These are phyloP conservation scores for Lagenidium giganteum DNA, from an alignment of 352 stramenopile genomes.

Conservation along the genomic window DNA sequence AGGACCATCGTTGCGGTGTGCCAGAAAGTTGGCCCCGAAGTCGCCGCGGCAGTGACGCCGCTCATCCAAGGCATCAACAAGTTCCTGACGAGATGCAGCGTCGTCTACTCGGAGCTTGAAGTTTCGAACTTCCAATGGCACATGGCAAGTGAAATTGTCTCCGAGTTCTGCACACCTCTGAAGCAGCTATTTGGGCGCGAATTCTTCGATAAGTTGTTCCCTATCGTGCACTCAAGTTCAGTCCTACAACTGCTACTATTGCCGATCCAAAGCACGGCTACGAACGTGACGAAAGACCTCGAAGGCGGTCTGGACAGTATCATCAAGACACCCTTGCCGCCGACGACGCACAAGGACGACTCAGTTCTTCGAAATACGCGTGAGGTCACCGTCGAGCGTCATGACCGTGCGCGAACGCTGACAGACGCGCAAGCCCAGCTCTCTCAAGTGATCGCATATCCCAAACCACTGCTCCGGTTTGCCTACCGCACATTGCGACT, in stretches of 20 bases:
- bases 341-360: too few species aligned
- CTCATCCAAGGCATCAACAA: conserved; percentile 47
- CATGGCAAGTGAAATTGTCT: conserved; percentile 66
- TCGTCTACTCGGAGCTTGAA: conserved; percentile 69
- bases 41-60: conserved; percentile 23
- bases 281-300: conserved; percentile 2
- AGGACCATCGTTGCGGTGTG: conserved; percentile 57
- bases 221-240: conserved; percentile 47
- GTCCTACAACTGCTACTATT: conserved; percentile 65
- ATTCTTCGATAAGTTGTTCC: conserved; percentile 44
- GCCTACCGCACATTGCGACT: conserved; percentile 50
- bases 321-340: too few species aligned
- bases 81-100: conserved; percentile 61
- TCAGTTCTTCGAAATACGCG: conserved; percentile 3
- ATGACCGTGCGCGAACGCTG: neutral
- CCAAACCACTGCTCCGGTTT: conserved; percentile 45
- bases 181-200: conserved; percentile 45
- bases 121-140: conserved; percentile 78
- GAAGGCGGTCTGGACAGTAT: too few species aligned
- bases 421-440: too few species aligned
- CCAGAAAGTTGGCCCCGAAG: conserved; percentile 50
- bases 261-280: conserved; percentile 26
- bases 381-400: conserved; percentile 3
- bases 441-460: too few species aligned
- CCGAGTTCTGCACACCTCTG: conserved; percentile 58